Conservation (phyloP, 352 stramenopile species). For the Globisporangium nunn region DNA sequence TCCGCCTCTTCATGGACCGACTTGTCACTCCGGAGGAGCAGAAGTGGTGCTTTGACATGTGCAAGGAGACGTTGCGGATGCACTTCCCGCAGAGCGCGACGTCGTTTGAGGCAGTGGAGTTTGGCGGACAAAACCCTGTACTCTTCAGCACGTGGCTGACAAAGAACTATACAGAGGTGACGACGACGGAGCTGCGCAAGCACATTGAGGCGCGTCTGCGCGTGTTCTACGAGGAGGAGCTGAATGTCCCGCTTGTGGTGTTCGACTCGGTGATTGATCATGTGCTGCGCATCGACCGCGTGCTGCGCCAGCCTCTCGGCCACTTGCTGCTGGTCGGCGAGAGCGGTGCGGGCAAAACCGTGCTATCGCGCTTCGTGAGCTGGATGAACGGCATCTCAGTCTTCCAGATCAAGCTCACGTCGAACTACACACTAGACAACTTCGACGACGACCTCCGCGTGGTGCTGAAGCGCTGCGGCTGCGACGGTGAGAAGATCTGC, state of each 20-base stretch:
- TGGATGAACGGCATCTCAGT: slow-evolving; percentile 99
- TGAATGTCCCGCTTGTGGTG: slow-evolving; percentile 99
- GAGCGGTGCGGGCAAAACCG: slow-evolving; percentile 98
- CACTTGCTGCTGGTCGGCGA: slow-evolving; percentile 98
- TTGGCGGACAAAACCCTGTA: slow-evolving; percentile 87
- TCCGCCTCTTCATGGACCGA: slow-evolving; percentile 98
- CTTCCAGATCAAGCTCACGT: slow-evolving; percentile 99
- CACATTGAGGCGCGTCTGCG: slow-evolving; percentile 95
- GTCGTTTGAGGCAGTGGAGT: slow-evolving; percentile 61
- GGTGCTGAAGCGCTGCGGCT: slow-evolving; percentile 96
- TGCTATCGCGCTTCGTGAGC: slow-evolving; percentile 98
- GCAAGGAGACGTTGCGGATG: slow-evolving; percentile 72
- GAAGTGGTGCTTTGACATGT: slow-evolving; percentile 93
- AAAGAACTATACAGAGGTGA: slow-evolving; percentile 95
- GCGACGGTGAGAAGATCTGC: slow-evolving; percentile 98
- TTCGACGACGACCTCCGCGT: slow-evolving; percentile 99
- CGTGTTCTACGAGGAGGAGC: slow-evolving; percentile 99
- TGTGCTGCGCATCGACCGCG: slow-evolving; percentile 96
- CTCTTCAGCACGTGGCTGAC: slow-evolving; percentile 98
- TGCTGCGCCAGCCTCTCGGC: slow-evolving; percentile 97
- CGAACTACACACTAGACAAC: slow-evolving; percentile 97
- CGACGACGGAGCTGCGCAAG: slow-evolving; percentile 89
- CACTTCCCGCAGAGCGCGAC: slow-evolving; percentile 81
- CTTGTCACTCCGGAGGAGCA: slow-evolving; percentile 96
- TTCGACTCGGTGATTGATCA: slow-evolving; percentile 99